These are phyloP conservation scores for Quercus lobata DNA, from an alignment of 331 rosid species.

Conservation along the genomic window DNA sequence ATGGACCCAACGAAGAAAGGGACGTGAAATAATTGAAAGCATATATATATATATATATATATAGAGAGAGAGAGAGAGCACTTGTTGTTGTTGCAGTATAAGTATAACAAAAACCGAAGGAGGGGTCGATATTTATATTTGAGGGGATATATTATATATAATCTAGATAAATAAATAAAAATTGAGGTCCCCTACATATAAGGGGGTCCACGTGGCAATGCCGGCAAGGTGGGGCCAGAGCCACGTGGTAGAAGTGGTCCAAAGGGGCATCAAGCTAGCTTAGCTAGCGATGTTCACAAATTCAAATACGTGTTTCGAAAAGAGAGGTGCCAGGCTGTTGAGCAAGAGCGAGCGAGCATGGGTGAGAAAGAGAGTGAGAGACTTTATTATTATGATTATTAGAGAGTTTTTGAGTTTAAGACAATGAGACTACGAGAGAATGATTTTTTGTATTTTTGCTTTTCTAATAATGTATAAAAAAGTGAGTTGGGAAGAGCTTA, in stretches of 20 bases:
- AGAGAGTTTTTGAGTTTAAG: neutral
- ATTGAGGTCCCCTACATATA: slow-evolving; percentile 43
- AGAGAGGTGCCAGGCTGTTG: slow-evolving; percentile 42
- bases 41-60: neutral
- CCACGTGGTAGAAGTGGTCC: slow-evolving; percentile 73
- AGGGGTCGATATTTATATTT: slow-evolving; percentile 10
- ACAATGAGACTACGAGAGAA: neutral
- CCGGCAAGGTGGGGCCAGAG: slow-evolving; percentile 52
- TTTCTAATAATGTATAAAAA: neutral
- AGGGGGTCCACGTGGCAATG: slow-evolving; percentile 40
- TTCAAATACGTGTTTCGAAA: slow-evolving; percentile 24
- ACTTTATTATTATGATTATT: too few relatives aligned
- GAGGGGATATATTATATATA: slow-evolving; percentile 9
- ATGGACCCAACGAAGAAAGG: slow-evolving; percentile 45
- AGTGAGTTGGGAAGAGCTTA: neutral
- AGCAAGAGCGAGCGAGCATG: slow-evolving; percentile 14
- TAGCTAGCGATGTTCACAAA: neutral
- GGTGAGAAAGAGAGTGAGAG: neutral
- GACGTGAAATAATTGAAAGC: slow-evolving; percentile 66
- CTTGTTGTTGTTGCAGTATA: neutral
- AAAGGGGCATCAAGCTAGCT: neutral
- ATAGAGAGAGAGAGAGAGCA: neutral
- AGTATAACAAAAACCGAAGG: slow-evolving; percentile 4
- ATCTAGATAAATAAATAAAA: too few relatives aligned
- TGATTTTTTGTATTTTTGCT: neutral